These are phyloP conservation scores for Yamadazyma jaroonii DNA, from an alignment of 1,139 yeast species.

Conservation along the genomic window DNA sequence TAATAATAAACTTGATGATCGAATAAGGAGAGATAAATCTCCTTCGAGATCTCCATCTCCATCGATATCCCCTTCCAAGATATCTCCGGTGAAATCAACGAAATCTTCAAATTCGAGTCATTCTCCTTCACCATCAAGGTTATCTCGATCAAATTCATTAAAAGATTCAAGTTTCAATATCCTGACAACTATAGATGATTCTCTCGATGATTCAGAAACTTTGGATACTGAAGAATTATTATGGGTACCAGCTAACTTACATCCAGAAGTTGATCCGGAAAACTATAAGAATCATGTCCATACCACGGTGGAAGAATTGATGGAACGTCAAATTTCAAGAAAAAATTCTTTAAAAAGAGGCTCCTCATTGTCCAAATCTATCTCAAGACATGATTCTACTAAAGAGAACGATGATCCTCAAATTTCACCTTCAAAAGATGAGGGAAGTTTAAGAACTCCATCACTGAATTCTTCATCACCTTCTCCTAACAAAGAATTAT, in stretches of 20 bases:
- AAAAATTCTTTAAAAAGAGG: conserved; percentile 28
- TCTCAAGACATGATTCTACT: conserved; percentile 15
- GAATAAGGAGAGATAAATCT: conserved; percentile 4
- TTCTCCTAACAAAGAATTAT: conserved; percentile 10
- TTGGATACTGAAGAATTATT: conserved; percentile 38
- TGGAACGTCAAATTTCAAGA: conserved; percentile 38
- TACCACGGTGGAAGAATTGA: conserved; percentile 72
- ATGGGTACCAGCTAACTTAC: conserved; percentile 96
- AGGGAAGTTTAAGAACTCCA: conserved; percentile 7
- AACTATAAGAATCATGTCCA: conserved; percentile 83
- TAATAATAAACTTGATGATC: conserved; percentile 16
- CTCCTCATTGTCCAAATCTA: conserved; percentile 27
- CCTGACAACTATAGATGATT: neutral
- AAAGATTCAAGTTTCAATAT: neutral
- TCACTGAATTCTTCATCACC: conserved; percentile 4
- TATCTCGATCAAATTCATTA: conserved; percentile 1
- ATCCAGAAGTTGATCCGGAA: conserved; percentile 92
- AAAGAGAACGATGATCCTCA: conserved; percentile 1
- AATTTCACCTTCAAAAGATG: neutral
- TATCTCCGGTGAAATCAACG: conserved; percentile 5
- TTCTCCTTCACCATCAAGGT: conserved; percentile 5
- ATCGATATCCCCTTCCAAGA: conserved; percentile 5
- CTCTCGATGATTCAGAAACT: conserved; percentile 1
- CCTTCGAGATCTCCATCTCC: conserved; percentile 9
- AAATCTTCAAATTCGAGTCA: neutral